Percentiles rank a stretch among this genome's conserved stretches.
Conservation (phyloP, 169 alveolate species). For the Eimeria acervulina region DNA sequence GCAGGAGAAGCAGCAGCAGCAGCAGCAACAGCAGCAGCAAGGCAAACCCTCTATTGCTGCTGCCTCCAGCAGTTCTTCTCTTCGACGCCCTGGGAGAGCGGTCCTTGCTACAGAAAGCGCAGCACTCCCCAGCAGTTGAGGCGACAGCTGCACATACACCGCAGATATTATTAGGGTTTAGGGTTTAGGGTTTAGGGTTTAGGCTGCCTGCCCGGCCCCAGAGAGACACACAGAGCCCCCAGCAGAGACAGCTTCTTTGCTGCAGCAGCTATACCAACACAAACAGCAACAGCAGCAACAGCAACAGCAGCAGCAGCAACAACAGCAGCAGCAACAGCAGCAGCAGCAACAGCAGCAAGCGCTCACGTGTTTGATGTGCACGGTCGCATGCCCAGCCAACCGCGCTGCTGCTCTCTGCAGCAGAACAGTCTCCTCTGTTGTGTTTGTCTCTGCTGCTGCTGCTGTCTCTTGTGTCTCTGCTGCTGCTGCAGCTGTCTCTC, state of each 20-base stretch:
- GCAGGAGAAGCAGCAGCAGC: background rate
- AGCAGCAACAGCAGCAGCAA: slow-evolving; percentile 7
- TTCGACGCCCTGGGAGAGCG: background rate
- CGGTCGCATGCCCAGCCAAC: background rate
- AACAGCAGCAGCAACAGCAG: background rate
- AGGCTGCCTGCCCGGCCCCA: background rate
- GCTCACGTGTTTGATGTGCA: background rate
- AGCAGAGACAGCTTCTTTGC: too few species aligned
- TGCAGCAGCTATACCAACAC: too few species aligned
- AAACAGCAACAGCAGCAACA: background rate
- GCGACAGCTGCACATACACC: background rate
- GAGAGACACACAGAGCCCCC: background rate
- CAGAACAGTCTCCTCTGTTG: background rate
- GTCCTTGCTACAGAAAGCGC: slow-evolving; percentile 18
- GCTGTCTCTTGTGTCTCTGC: background rate
- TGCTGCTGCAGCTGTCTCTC: background rate
- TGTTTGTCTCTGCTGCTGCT: background rate
- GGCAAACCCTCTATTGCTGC: background rate
- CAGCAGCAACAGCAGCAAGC: background rate
- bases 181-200: background rate
- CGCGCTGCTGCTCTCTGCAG: slow-evolving; percentile 6
- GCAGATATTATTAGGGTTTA: background rate
- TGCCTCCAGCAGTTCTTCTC: background rate
- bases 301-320: background rate
- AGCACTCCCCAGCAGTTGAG: slow-evolving; percentile 32